Percentiles rank a stretch among this genome's conserved stretches.
Conservation (phyloP, 345 rosid species). For the Eucalyptus erythrocorys region DNA sequence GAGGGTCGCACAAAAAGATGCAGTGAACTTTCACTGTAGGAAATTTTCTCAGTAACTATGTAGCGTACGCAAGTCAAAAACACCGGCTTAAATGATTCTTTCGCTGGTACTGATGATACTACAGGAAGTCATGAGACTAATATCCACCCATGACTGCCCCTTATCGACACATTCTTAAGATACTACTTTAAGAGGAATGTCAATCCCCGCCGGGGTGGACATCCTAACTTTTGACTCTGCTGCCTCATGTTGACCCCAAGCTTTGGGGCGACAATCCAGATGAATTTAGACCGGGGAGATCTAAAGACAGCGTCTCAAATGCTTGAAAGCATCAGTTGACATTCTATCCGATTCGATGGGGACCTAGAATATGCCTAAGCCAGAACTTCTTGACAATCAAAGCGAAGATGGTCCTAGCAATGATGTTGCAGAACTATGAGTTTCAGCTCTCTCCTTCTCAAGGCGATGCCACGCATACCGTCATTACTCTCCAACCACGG, state of each 20-base stretch:
- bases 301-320: conserved; percentile 13
- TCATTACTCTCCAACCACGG: conserved; percentile 36
- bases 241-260: conserved; percentile 10
- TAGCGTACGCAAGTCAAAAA: background rate
- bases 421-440: conserved; percentile 27
- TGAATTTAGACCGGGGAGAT: conserved; percentile 19
- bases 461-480: conserved; percentile 21
- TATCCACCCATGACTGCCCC: conserved; percentile 5
- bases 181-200: conserved; percentile 1
- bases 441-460: conserved; percentile 38
- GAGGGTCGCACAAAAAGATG: conserved; percentile 7
- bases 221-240: background rate
- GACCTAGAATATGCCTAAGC: conserved; percentile 19
- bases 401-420: conserved; percentile 34
- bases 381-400: conserved; percentile 27
- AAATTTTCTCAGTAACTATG: background rate
- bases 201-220: conserved; percentile 7
- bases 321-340: conserved; percentile 6
- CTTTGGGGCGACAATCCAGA: conserved; percentile 14
- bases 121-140: conserved; percentile 16
- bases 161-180: background rate
- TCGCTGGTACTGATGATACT: conserved; percentile 10
- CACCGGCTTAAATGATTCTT: background rate
- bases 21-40: background rate
- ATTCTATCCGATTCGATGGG: conserved; percentile 18